Percentiles rank a stretch among this genome's conserved stretches.
Evolutionary conservation across 257 asterid species (phyloP).

Genomic region (Gentiana macrophylla): DNA sequence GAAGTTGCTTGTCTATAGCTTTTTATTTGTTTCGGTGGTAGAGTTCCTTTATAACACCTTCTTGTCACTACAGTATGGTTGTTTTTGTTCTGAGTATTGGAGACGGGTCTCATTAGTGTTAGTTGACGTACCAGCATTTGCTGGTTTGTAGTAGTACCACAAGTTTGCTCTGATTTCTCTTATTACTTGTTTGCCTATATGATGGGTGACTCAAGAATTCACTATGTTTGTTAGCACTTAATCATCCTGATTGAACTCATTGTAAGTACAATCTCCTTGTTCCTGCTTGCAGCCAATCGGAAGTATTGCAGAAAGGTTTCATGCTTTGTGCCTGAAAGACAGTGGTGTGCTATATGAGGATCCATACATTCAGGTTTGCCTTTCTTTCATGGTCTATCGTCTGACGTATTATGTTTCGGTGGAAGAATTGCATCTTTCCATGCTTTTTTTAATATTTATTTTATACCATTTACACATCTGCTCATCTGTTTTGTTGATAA

Average conservation of each 20-base stretch:
- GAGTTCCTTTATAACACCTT: no score
- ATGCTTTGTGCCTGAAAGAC: conserved; percentile 74
- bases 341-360: conserved; percentile 94
- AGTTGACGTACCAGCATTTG: no score
- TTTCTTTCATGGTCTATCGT: neutral
- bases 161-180: no score
- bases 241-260: neutral
- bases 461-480: neutral
- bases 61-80: no score
- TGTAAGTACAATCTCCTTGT: conserved; percentile 13
- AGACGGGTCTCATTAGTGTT: no score
- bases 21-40: no score
- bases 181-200: no score
- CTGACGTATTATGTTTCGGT: conserved; percentile 6
- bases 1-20: no score
- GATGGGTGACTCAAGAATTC: no score
- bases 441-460: neutral
- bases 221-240: no score
- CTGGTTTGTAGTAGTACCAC: no score
- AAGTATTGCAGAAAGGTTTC: conserved; percentile 74
- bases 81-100: no score
- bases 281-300: conserved; percentile 69
- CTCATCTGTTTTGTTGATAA: conserved; percentile 9
- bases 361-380: conserved; percentile 72
- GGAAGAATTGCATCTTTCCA: neutral